Conservation (phyloP, 2,329 filamentous ascomycete genomes). For the Bipolaris zeicola region DNA sequence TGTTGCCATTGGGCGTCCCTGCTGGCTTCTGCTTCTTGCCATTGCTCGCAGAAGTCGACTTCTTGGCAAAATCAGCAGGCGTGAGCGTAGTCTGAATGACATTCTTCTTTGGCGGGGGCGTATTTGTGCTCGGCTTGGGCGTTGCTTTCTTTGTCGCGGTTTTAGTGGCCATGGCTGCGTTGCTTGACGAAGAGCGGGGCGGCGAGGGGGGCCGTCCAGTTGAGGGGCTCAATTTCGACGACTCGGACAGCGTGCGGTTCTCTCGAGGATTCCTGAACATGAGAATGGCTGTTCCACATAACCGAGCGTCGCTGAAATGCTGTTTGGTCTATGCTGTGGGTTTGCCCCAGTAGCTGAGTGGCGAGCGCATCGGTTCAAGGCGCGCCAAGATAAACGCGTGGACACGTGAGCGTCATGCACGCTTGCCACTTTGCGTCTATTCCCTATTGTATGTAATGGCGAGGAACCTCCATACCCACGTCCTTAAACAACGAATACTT, state of each 20-base stretch:
- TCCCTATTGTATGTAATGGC: neutral
- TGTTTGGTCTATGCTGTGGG: neutral
- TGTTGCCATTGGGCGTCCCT: constrained; percentile 56
- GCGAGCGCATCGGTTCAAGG: neutral
- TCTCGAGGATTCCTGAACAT: constrained; percentile 64
- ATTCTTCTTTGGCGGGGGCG: constrained; percentile 29
- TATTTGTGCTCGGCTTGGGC: constrained; percentile 19
- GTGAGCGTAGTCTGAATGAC: constrained; percentile 45
- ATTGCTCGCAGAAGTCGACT: constrained; percentile 37
- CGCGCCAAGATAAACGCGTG: constrained; percentile 18
- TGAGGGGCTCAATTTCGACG: constrained; percentile 50
- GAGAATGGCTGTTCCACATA: neutral
- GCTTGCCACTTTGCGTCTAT: neutral
- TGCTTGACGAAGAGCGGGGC: constrained; percentile 38
- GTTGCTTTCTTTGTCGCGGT: constrained; percentile 28
- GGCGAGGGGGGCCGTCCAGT: constrained; percentile 61
- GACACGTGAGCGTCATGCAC: constrained; percentile 5
- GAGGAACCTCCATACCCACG: too few relatives aligned
- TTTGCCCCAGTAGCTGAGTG: constrained; percentile 1
- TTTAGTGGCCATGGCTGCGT: constrained; percentile 31
- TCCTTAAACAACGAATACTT: too few relatives aligned
- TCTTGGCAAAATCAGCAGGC: constrained; percentile 38
- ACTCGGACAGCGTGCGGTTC: constrained; percentile 44
- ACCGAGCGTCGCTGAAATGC: neutral
- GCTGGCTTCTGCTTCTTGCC: constrained; percentile 48